Evolutionary conservation across 2,329 filamentous ascomycete genomes (phyloP).

Genomic region (Fusarium devonianum): DNA sequence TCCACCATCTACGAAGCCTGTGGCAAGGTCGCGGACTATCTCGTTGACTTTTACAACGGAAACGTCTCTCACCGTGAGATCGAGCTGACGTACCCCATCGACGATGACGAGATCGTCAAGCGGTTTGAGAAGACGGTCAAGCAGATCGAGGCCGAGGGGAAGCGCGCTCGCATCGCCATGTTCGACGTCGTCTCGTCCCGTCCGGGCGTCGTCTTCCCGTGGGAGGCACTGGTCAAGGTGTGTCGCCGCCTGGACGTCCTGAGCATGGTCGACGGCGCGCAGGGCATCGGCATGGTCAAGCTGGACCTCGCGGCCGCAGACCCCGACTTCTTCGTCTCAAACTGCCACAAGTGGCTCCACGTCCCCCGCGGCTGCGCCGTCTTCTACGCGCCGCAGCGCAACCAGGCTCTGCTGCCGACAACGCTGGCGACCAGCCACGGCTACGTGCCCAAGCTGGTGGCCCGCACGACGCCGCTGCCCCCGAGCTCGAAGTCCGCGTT

Average conservation of each 20-base stretch:
- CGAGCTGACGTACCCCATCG: slow-evolving; percentile 70
- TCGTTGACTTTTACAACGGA: slow-evolving; percentile 69
- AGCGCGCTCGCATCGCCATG: slow-evolving; percentile 67
- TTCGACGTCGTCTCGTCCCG: slow-evolving; percentile 84
- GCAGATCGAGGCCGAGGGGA: slow-evolving; percentile 60
- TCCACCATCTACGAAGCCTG: slow-evolving; percentile 80
- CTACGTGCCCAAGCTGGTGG: slow-evolving; percentile 60
- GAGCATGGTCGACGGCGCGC: slow-evolving; percentile 83
- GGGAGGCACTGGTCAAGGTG: slow-evolving; percentile 67
- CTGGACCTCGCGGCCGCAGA: slow-evolving; percentile 72
- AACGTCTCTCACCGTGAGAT: slow-evolving; percentile 61
- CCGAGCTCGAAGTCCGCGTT: slow-evolving; percentile 63
- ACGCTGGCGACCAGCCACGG: slow-evolving; percentile 84
- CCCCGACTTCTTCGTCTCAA: slow-evolving; percentile 86
- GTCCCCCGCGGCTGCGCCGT: slow-evolving; percentile 81
- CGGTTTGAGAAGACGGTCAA: slow-evolving; percentile 67
- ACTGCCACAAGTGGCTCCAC: slow-evolving; percentile 92
- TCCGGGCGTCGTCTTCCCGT: slow-evolving; percentile 83
- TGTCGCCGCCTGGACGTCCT: slow-evolving; percentile 74
- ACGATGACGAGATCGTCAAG: slow-evolving; percentile 70
- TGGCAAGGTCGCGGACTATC: slow-evolving; percentile 73
- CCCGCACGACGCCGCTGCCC: slow-evolving; percentile 52
- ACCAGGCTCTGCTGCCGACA: slow-evolving; percentile 77
- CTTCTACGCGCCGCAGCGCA: slow-evolving; percentile 78
- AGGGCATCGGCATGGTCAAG: slow-evolving; percentile 80